phyloP scores from a whole-genome alignment of 495 filamentous ascomycete species.

The Neurospora hispaniola region DNA sequence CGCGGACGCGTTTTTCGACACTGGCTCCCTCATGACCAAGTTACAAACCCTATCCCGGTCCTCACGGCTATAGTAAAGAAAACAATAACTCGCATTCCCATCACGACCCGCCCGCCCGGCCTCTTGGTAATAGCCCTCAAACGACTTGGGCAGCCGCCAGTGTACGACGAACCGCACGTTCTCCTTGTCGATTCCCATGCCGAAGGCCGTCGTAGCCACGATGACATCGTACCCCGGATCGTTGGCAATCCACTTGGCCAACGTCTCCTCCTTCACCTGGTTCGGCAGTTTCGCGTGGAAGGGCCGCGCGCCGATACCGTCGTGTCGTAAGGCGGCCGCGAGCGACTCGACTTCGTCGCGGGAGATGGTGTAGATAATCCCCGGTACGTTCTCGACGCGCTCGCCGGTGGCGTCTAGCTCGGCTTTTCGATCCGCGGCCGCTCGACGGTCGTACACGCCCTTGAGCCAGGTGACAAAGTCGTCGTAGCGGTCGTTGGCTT shows the following conservation, averaged over 20 bases:
- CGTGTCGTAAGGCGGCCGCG: slow-evolving; percentile 48
- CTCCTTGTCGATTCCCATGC: slow-evolving; percentile 95
- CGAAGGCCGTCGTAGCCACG: slow-evolving; percentile 90
- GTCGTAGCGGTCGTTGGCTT: slow-evolving; percentile 56
- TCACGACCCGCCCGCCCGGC: slow-evolving; percentile 85
- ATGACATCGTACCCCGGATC: slow-evolving; percentile 74
- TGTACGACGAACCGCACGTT: slow-evolving; percentile 90
- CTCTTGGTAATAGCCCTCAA: slow-evolving; percentile 95
- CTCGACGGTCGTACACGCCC: slow-evolving; percentile 54
- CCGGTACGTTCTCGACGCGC: slow-evolving; percentile 55
- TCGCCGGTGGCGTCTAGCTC: slow-evolving; percentile 41
- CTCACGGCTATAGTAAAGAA: slow-evolving; percentile 79
- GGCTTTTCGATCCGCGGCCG: slow-evolving; percentile 31
- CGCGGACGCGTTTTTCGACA: slow-evolving; percentile 23
- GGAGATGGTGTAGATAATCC: slow-evolving; percentile 83
- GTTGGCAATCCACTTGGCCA: slow-evolving; percentile 66
- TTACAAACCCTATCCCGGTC: slow-evolving; percentile 67
- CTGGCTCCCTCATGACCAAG: slow-evolving; percentile 35
- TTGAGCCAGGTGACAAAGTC: slow-evolving; percentile 67
- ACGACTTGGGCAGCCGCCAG: slow-evolving; percentile 84
- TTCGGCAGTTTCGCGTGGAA: slow-evolving; percentile 59
- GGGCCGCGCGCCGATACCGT: slow-evolving; percentile 56
- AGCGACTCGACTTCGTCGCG: slow-evolving; percentile 67
- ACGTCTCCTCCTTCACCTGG: slow-evolving; percentile 50
- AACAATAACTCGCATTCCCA: slow-evolving; percentile 72